Evolutionary conservation across 306 rosid genomes (phyloP), one percentile per base, ranked within the genome.

Genomic region (Casuarina cunninghamiana): DNA sequence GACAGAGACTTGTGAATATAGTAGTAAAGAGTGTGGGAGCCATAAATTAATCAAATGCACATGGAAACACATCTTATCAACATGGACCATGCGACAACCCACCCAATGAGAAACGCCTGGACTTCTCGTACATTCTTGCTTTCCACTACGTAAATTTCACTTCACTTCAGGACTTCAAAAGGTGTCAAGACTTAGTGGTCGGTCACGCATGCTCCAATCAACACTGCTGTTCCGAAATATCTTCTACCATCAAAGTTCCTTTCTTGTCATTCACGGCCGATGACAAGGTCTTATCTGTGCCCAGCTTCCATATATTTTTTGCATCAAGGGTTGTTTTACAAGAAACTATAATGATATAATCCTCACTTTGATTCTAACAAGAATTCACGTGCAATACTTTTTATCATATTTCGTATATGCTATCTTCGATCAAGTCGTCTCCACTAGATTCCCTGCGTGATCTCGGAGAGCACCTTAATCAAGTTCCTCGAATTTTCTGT

Each of bases 1-100:
- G 77, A 42, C 4, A 50, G 77, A 44, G 4, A 48, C 10, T 75
- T 77, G 80, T 54, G 70, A 62, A 51, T 69, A 78, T 70, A 8
- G 84, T 45, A 82, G 75, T 78, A 26, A 77, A 76, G 82, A 62
- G 57, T 46, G 75, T 84, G 88, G 79, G 89, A 85, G 76, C 79
- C 87, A 82, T 88, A 77, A 87, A 89, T 82, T 82, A 88, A 85
- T 81, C 63, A 83, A 82, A 69, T 60, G 89, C 93, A 93, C 98
- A 75, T 88, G 97, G 87, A 86, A 73, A 86, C 92, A 58, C 83
- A 87, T 69, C 89, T 78, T 83, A 75, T 86, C 87, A 87, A 87
- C 89, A 84, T 85, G 84, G 76, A 49, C 71, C 48, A 41, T 58
- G 6, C 58, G 83, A 72, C 80, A 74, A 74, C 71, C 73, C 80